phyloP scores from a whole-genome alignment of 176 grass and related monocot species.

The Panicum miliaceum region DNA sequence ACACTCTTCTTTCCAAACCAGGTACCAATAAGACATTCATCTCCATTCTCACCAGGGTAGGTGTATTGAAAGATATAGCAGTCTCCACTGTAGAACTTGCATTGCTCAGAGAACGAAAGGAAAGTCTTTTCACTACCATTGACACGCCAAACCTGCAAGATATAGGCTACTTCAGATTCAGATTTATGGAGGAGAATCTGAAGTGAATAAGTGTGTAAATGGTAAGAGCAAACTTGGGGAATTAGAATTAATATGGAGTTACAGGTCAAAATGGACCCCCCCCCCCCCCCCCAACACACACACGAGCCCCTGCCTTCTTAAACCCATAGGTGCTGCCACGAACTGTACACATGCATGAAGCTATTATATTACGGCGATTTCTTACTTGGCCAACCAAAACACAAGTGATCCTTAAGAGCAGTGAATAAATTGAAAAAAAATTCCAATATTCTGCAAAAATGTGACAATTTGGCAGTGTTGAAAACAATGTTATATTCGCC shows the following conservation, averaged over 20 bases:
- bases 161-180: slow-evolving; percentile 33
- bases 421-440: not conserved
- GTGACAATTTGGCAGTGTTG: not conserved
- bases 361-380: not conserved
- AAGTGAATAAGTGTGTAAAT: not conserved
- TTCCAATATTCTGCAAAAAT: not conserved
- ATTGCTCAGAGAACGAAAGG: slow-evolving; percentile 88
- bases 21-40: slow-evolving; percentile 90
- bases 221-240: not conserved
- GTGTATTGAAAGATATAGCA: slow-evolving; percentile 98
- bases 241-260: not conserved
- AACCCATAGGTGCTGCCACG: not conserved
- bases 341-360: not conserved
- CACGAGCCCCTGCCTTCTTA: not conserved
- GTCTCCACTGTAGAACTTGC: slow-evolving; percentile 98
- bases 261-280: too few relatives aligned
- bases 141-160: slow-evolving; percentile 83
- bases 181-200: not conserved
- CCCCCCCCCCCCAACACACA: too few relatives aligned
- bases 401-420: not conserved
- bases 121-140: slow-evolving; percentile 83
- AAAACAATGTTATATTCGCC: not conserved
- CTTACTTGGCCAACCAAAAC: not conserved
- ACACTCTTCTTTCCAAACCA: slow-evolving; percentile 94
- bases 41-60: slow-evolving; percentile 84